phyloP scores from a whole-genome alignment of 805 yeast species.

The Phaffomyces opuntiae region DNA sequence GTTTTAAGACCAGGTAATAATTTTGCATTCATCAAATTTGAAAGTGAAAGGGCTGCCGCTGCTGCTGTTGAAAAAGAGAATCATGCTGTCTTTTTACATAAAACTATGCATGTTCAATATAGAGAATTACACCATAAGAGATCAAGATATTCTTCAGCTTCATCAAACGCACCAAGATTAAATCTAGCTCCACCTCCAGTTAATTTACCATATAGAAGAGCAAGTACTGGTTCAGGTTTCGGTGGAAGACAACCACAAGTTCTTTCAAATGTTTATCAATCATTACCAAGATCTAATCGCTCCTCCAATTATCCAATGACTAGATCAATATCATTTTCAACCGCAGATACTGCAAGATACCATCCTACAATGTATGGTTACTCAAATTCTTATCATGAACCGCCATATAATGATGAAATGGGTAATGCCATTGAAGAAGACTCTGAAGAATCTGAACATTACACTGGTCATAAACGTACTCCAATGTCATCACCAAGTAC shows the following conservation, averaged over 20 bases:
- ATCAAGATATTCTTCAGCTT: conserved; percentile 12
- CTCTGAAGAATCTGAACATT: not conserved
- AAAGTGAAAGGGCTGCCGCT: conserved; percentile 68
- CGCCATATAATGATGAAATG: not conserved
- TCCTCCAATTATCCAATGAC: conserved; percentile 5
- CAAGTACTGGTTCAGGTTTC: conserved; percentile 25
- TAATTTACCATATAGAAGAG: conserved; percentile 43
- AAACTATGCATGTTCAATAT: conserved; percentile 81
- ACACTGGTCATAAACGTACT: conserved; percentile 12
- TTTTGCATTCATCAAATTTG: conserved; percentile 70
- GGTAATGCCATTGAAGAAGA: not conserved
- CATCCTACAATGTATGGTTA: conserved; percentile 8
- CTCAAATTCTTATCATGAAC: conserved; percentile 1
- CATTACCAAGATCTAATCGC: conserved; percentile 3
- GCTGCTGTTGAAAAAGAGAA: conserved; percentile 82
- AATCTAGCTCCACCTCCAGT: conserved; percentile 80
- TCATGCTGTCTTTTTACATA: conserved; percentile 65
- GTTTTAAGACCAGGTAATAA: conserved; percentile 42
- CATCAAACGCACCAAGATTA: conserved; percentile 30
- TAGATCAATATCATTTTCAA: conserved; percentile 19
- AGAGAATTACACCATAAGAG: conserved; percentile 45
- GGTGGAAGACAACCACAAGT: conserved; percentile 1
- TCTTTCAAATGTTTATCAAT: conserved; percentile 2
- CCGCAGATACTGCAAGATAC: conserved; percentile 2
- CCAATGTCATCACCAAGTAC: conserved; percentile 24